Base-by-base conservation (phyloP, 129 eudicot genomes). In the Ambrosia artemisiifolia region DNA sequence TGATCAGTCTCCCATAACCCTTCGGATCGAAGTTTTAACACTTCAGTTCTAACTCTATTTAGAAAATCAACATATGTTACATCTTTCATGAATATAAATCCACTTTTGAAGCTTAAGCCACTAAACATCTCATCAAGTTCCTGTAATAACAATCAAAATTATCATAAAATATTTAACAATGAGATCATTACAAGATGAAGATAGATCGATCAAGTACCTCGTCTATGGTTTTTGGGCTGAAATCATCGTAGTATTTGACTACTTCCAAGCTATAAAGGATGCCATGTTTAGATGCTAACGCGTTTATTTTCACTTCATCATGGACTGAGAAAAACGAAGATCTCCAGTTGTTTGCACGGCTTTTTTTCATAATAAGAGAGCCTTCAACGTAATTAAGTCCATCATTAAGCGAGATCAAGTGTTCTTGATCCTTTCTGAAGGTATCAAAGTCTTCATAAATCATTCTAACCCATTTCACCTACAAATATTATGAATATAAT, bases 401-500 rank as follows among this genome's bases (percentile, higher is more conserved):
- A 11, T 54, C 42, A 32, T 74, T 11, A 5, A 44, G 63, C n/a
- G 97, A 77, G 73, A 94, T 90, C 34, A 94, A 79, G 54, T 76
- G 81, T 77, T 94, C 99, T 84, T 94, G 97, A 42, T 94, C 99
- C 78, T 79, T 88, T 47, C 89, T 81, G 51, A 94, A 88, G 13
- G 20, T 61, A 11, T 76, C 51, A 77, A 90, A 90, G 71, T 94
- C 91, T 34, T 73, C 71, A 34, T 94, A 94, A 9, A 94, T 74
- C 94, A 90, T 75, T 67, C 91, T 78, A 11, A 90, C 77, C 99
- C 99, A 94, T 79, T 90, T 94, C 69, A 81, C 99, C 99, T 94
- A 74, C 63, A 78, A 64, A 63, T 18, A 42, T 57, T 0, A 61
- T 14, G 3, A 61, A 14, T 47, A 46, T 1, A 0, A 34, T 12